Conservation (phyloP, 1,284 basidiomycete genomes). For the Polyporus tsugae region DNA sequence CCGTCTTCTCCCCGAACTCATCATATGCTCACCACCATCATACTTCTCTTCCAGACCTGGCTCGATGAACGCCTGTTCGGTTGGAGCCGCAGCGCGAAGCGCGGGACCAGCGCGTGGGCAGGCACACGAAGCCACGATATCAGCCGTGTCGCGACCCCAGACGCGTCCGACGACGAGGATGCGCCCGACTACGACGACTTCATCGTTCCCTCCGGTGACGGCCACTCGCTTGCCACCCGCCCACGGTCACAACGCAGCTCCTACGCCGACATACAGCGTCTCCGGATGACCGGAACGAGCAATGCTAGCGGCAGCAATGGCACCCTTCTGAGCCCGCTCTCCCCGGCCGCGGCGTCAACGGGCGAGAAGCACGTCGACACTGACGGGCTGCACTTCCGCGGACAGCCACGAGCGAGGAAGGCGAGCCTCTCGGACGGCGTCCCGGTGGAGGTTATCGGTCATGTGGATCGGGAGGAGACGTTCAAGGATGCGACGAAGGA, state of each 20-base stretch:
- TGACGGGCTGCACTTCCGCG: constrained; percentile 54
- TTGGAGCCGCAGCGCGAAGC: constrained; percentile 80
- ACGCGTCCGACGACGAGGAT: constrained; percentile 80
- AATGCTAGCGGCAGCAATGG: constrained; percentile 21
- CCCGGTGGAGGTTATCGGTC: constrained; percentile 67
- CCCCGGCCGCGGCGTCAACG: constrained; percentile 19
- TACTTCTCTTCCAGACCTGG: constrained; percentile 66
- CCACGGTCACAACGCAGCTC: constrained; percentile 76
- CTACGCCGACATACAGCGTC: constrained; percentile 80
- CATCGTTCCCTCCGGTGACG: constrained; percentile 65
- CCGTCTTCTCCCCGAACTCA: background rate
- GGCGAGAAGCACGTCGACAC: constrained; percentile 38
- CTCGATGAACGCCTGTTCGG: constrained; percentile 94
- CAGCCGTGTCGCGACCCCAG: constrained; percentile 72
- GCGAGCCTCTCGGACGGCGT: constrained; percentile 70
- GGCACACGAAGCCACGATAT: constrained; percentile 64
- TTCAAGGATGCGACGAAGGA: constrained; percentile 65
- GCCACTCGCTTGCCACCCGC: constrained; percentile 46
- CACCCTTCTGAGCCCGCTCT: constrained; percentile 12
- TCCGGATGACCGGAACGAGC: constrained; percentile 48
- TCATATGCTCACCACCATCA: background rate
- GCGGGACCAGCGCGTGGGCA: constrained; percentile 82
- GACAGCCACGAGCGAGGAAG: constrained; percentile 57
- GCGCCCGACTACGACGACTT: constrained; percentile 85
- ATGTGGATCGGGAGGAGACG: constrained; percentile 58